Evolutionary conservation across 345 rosid species (phyloP).

Genomic region (Gossypium ekmanianum): DNA sequence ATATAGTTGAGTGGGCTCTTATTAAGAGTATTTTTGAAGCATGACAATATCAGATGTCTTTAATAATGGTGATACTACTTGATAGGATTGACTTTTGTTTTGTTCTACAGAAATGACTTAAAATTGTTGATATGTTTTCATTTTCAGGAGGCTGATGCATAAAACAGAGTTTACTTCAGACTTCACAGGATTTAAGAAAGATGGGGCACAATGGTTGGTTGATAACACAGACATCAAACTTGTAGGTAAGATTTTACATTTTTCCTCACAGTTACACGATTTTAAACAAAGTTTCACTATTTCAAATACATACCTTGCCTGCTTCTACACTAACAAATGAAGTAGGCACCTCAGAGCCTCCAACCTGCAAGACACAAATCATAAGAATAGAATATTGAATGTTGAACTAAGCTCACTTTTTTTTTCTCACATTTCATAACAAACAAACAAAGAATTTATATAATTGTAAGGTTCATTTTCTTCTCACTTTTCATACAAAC

Average conservation of each 20-base stretch:
- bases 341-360: constrained; percentile 30
- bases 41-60: too few species aligned
- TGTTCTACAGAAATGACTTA: too few species aligned
- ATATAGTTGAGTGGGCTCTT: neutral
- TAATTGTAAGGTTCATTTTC: too few species aligned
- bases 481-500: neutral
- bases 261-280: neutral
- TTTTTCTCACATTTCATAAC: neutral
- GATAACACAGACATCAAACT: constrained; percentile 40
- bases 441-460: neutral
- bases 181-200: constrained; percentile 31
- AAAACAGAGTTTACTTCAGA: constrained; percentile 35
- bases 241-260: constrained; percentile 31
- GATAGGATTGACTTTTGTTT: too few species aligned
- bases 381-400: neutral
- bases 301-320: constrained; percentile 39
- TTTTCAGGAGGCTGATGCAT: constrained; percentile 37
- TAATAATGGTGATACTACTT: too few species aligned
- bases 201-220: constrained; percentile 45
- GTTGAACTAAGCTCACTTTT: neutral
- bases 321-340: constrained; percentile 42
- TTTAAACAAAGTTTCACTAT: constrained; percentile 1
- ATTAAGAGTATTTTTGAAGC: too few species aligned
- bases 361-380: constrained; percentile 24
- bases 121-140: neutral